phyloP scores from a whole-genome alignment of 768 basidiomycete species.

The Russula virescens region DNA sequence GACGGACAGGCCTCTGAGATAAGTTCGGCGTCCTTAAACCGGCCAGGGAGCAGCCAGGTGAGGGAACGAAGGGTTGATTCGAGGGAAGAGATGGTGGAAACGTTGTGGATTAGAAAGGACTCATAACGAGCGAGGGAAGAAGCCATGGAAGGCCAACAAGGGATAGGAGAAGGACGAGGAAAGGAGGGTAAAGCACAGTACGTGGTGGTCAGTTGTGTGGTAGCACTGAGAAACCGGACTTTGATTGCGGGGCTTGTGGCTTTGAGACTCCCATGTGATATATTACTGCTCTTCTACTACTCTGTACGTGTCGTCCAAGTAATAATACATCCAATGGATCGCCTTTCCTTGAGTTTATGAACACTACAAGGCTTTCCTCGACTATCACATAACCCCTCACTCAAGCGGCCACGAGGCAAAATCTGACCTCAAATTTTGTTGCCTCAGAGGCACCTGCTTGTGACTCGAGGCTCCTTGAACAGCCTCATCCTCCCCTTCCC shows the following conservation, averaged over 20 bases:
- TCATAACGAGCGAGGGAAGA: slow-evolving; percentile 70
- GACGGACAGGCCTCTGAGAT: slow-evolving; percentile 90
- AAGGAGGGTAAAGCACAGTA: no score
- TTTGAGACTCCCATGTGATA: slow-evolving; percentile 5
- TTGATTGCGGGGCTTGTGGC: background rate
- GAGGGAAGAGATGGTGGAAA: slow-evolving; percentile 77
- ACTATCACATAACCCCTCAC: slow-evolving; percentile 6
- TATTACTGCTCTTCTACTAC: no score
- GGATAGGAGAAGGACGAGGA: background rate
- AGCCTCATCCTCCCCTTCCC: background rate
- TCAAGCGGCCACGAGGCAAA: slow-evolving; percentile 14
- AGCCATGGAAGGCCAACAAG: slow-evolving; percentile 51
- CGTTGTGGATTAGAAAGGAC: slow-evolving; percentile 76
- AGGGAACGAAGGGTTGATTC: slow-evolving; percentile 86
- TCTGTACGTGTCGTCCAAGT: no score
- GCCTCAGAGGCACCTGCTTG: background rate
- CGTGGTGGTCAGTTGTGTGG: no score
- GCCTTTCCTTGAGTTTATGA: background rate
- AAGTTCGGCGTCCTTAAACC: slow-evolving; percentile 96
- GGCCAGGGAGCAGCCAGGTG: slow-evolving; percentile 93
- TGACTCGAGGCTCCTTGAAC: background rate
- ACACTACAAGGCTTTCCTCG: background rate
- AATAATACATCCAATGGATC: no score
- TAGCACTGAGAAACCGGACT: background rate
- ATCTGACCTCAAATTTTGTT: slow-evolving; percentile 4